Evolutionary conservation across 1,139 yeast genomes (phyloP).

Genomic region (Torulaspora globosa): DNA sequence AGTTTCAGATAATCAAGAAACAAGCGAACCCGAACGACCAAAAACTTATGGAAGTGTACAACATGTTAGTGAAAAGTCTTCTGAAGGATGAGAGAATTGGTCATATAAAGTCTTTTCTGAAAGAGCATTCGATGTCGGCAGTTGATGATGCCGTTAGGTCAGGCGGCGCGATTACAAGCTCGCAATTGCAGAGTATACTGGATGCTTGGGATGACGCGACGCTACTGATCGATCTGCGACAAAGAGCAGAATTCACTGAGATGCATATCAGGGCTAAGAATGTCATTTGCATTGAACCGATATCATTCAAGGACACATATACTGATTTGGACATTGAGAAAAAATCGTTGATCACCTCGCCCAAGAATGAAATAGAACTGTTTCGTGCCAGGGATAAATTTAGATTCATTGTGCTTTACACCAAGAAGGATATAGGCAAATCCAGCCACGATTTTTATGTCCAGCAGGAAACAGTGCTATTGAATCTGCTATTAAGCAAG

Average conservation of each 20-base stretch:
- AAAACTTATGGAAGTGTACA: constrained; percentile 33
- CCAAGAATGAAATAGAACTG: constrained; percentile 48
- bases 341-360: constrained; percentile 50
- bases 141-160: constrained; percentile 7
- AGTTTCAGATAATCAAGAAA: constrained; percentile 24
- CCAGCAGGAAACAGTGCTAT: constrained; percentile 24
- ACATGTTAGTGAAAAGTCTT: constrained; percentile 30
- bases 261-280: constrained; percentile 55
- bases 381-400: constrained; percentile 53
- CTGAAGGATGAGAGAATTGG: constrained; percentile 29
- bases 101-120: constrained; percentile 27
- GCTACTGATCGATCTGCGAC: constrained; percentile 63
- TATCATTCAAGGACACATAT: constrained; percentile 44
- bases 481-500: constrained; percentile 25
- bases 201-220: constrained; percentile 26
- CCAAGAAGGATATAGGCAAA: constrained; percentile 37
- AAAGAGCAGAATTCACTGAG: constrained; percentile 52
- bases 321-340: constrained; percentile 60
- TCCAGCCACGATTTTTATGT: constrained; percentile 14
- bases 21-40: constrained; percentile 20
- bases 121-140: constrained; percentile 18
- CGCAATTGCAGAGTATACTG: constrained; percentile 20
- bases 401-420: constrained; percentile 62
- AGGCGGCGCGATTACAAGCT: constrained; percentile 21
- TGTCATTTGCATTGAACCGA: constrained; percentile 69